These are phyloP conservation scores for Lachnellula suecica DNA, from an alignment of 2,329 filamentous ascomycete genomes.

Conservation along the genomic window DNA sequence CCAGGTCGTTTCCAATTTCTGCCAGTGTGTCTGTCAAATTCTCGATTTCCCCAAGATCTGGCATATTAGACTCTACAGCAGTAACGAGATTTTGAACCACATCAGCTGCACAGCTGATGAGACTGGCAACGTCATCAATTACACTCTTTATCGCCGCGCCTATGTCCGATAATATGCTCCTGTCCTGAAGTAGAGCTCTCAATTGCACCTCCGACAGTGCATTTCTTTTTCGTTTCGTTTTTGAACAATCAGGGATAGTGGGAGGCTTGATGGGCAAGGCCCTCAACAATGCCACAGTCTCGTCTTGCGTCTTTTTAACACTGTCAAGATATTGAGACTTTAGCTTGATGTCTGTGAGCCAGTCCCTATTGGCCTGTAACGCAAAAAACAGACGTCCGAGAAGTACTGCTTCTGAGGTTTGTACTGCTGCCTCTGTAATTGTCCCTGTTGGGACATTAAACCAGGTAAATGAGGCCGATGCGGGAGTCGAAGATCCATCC, in stretches of 20 bases:
- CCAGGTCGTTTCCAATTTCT: constrained; percentile 6
- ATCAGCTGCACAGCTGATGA: constrained; percentile 11
- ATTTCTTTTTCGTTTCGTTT: constrained; percentile 8
- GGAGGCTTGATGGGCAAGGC: constrained; percentile 1
- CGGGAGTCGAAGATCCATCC: background rate
- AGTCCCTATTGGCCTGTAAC: constrained; percentile 7
- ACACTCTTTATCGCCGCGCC: background rate
- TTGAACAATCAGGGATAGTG: constrained; percentile 3
- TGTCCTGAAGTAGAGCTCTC: constrained; percentile 5
- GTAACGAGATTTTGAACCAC: constrained; percentile 10
- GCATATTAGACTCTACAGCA: constrained; percentile 4
- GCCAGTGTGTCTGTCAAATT: constrained; percentile 11
- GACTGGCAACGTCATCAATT: constrained; percentile 6
- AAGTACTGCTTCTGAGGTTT: constrained; percentile 5
- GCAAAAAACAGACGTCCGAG: constrained; percentile 5
- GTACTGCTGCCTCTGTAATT: background rate
- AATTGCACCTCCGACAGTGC: constrained; percentile 9
- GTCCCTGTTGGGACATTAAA: constrained; percentile 4
- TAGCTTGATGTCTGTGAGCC: constrained; percentile 8
- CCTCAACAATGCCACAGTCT: constrained; percentile 4
- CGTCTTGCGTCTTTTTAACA: constrained; percentile 1
- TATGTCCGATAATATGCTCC: constrained; percentile 5
- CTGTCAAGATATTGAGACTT: constrained; percentile 9
- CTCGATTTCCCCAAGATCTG: constrained; percentile 4
- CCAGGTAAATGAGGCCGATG: background rate